Evolutionary conservation across 1,139 yeast genomes (phyloP), one percentile per base, ranked within the genome.

Genomic region (Suhomyces panamericanus): DNA sequence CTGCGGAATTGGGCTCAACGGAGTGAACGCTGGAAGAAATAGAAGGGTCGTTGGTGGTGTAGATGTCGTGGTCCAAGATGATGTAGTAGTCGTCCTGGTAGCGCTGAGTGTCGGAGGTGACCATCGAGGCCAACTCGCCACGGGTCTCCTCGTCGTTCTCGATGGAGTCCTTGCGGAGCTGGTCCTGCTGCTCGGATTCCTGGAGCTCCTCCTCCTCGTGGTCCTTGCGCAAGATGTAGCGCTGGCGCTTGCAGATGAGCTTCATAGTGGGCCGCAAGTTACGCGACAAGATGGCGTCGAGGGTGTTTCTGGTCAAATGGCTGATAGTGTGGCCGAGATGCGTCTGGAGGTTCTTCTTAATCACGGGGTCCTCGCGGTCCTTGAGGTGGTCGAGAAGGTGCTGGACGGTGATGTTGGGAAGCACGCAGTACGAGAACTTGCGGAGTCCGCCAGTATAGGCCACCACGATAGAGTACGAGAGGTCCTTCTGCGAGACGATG

Each of bases 251-350:
- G 41, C 73, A 68, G 31, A 64, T 63, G 14, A 81, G 59, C 49
- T 73, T 78, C 63, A 55, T 65, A 43, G 61, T 69, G 17, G 80
- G 89, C 58, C 70, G 71, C 53, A 74, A 69, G 35, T 69, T 63
- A 52, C 75, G 75, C 13, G 77, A 67, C 27, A 77, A 60, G 13
- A 83, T 64, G 68, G 81, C 40, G 16, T 49, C 51, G 17, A 60
- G 43, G n/a, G 60, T 52, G 22, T 42, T 32, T n/a, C 50, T 51
- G 7, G 61, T 56, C 48, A 56, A 50, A 12, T 74, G 63, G 36
- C 65, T 59, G 14, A 59, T 55, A 20, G 35, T 30, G n/a, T 53
- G 48, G 32, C 29, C 33, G 32, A 56, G 46, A 24, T 49, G 52
- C 3, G 44, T 35, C 17, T 50, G 32, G 27, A 51, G 44, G 3